These are phyloP conservation scores for Annona squamosa DNA, from an alignment of 164 flowering plant genomes.

Conservation along the genomic window DNA sequence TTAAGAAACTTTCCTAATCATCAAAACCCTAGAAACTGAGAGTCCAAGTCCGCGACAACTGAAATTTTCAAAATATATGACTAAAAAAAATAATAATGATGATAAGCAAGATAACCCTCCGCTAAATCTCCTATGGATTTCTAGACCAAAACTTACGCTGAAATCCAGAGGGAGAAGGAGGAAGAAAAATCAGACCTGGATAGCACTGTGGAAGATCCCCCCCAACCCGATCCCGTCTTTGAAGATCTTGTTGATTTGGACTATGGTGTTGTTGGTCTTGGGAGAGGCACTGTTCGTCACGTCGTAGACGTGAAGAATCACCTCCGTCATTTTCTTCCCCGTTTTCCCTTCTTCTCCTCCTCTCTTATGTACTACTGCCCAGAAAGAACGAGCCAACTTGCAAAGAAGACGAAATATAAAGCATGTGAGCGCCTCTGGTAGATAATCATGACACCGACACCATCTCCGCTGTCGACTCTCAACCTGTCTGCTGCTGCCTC, in stretches of 20 bases:
- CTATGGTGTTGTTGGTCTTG: constrained; percentile 87
- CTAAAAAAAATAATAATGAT: too few relatives aligned
- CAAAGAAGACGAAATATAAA: not conserved
- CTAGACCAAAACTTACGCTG: not conserved
- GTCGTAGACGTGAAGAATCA: constrained; percentile 73
- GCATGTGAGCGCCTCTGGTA: not conserved
- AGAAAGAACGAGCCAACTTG: not conserved
- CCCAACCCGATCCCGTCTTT: constrained; percentile 96
- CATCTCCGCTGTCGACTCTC: not conserved
- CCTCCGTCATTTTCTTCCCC: constrained; percentile 52
- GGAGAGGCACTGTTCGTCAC: constrained; percentile 87
- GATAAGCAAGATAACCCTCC: not conserved
- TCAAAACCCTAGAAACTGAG: not conserved
- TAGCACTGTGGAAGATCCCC: constrained; percentile 94
- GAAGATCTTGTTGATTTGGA: constrained; percentile 94
- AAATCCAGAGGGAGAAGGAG: not conserved
- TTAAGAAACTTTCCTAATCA: not conserved
- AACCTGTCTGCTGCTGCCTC: not conserved
- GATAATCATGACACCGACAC: not conserved
- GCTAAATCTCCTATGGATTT: not conserved
- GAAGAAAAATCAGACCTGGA: constrained; percentile 48
- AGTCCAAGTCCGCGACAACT: not conserved
- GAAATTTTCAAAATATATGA: not conserved
- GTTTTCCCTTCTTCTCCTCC: constrained; percentile 2
- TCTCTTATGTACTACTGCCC: not conserved